Evolutionary conservation across 2,329 filamentous ascomycete genomes (phyloP).

Genomic region (Keithomyces neogunnii): DNA sequence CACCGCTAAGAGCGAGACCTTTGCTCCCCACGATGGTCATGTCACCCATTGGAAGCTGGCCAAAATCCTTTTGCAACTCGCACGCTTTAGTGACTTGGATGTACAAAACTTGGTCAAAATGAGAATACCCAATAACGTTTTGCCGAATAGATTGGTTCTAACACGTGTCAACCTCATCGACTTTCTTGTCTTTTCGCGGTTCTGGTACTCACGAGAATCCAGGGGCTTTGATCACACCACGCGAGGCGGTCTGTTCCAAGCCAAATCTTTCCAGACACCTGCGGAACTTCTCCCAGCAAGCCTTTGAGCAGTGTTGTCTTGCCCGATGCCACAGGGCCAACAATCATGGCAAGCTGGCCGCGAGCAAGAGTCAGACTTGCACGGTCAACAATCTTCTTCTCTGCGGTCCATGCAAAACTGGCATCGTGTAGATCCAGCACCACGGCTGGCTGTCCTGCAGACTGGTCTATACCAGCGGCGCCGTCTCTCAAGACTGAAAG

Average conservation of each 20-base stretch:
- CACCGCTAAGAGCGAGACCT: constrained; percentile 36
- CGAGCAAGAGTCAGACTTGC: constrained; percentile 24
- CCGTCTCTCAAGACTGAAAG: constrained; percentile 4
- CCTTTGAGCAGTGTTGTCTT: constrained; percentile 36
- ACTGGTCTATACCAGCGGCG: neutral
- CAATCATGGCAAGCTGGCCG: constrained; percentile 27
- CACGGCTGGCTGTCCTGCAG: neutral
- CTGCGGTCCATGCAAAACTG: constrained; percentile 26
- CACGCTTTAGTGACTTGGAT: constrained; percentile 16
- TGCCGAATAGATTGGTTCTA: constrained; percentile 24
- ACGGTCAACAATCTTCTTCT: constrained; percentile 18
- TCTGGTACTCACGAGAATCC: constrained; percentile 19
- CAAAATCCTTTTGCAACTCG: constrained; percentile 24
- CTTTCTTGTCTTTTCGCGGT: neutral
- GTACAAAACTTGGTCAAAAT: constrained; percentile 18
- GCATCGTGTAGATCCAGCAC: constrained; percentile 13
- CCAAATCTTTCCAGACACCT: constrained; percentile 12
- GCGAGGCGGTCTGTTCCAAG: constrained; percentile 9
- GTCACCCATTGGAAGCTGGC: constrained; percentile 25
- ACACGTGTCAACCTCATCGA: neutral
- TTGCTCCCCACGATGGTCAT: constrained; percentile 34
- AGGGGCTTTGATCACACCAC: constrained; percentile 26
- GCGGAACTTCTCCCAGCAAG: constrained; percentile 24
- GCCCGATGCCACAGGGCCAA: constrained; percentile 35
- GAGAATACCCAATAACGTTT: constrained; percentile 25